phyloP scores from a whole-genome alignment of 345 rosid species.

The Garcia nutans region DNA sequence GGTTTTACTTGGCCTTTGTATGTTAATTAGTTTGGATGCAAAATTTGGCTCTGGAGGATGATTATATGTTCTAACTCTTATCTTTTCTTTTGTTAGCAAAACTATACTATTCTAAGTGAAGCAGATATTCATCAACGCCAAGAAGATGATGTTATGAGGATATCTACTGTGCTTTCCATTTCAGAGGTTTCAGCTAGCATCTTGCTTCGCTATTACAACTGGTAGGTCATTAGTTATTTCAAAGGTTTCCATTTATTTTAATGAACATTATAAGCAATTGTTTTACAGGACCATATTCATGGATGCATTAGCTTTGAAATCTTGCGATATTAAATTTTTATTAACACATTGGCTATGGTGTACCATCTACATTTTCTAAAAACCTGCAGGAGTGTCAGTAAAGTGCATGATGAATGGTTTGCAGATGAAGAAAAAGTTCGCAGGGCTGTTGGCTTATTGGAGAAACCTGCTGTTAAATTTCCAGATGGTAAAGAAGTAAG shows the following conservation, averaged over 20 bases:
- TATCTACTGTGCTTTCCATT: constrained; percentile 36
- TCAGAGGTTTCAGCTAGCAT: constrained; percentile 27
- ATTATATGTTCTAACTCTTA: not conserved
- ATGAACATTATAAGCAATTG: not conserved
- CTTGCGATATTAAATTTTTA: not conserved
- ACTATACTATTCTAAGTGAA: constrained; percentile 29
- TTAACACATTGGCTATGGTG: not conserved
- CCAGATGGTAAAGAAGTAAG: constrained; percentile 32
- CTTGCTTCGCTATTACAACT: constrained; percentile 34
- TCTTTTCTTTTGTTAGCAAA: constrained; percentile 25
- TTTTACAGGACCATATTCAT: not conserved
- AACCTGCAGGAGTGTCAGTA: constrained; percentile 33
- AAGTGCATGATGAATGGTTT: constrained; percentile 42
- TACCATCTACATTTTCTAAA: not conserved
- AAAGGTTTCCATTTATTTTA: too few species aligned
- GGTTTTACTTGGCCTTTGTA: not conserved
- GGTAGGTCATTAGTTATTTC: constrained; percentile 10
- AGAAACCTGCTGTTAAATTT: constrained; percentile 17
- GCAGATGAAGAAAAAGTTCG: constrained; percentile 36
- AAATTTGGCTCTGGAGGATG: not conserved
- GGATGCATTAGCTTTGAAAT: not conserved
- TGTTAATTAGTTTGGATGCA: not conserved
- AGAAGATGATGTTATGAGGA: constrained; percentile 29
- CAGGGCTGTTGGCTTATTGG: constrained; percentile 32
- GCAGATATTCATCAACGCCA: constrained; percentile 30